Evolutionary conservation across 306 rosid species (phyloP), one percentile per base, ranked within the genome.

Genomic region (barrel medic (Medicago truncatula)): DNA sequence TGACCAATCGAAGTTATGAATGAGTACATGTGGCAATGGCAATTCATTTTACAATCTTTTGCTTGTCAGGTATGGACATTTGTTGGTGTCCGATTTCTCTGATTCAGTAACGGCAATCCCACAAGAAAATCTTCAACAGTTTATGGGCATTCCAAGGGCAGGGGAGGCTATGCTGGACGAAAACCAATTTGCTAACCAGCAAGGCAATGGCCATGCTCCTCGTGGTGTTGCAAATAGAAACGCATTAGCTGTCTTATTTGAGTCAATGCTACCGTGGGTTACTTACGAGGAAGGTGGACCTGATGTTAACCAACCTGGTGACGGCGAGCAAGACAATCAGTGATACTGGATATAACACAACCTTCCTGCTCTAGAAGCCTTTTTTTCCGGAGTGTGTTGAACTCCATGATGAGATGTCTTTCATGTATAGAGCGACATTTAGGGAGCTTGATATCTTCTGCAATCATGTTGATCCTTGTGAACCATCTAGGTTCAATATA

Each of bases 231-330:
- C 82, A 49, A 86, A 89, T 71, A 76, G 99, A 60, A 95, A 84
- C 83, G 87, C 97, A 59, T 70, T 92, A 63, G 93, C 96, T 8
- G 97, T 95, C 64, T 85, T 89, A 83, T 85, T 95, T 20, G 99
- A 92, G 84, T 95, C 99, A 1, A 73, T 95, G 93, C 89, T 95
- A 57, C 99, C 97, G 7, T 95, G 97, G 99, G 93, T 87, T 80
- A 88, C 88, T 64, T 95, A 92, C 31, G 93, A 81, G 44, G 97
- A 85, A 34, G 66, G 88, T 70, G 64, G 83, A 17, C 77, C 54
- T 72, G 87, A 85, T 67, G 84, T 72, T 77, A 38, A 86, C 80
- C 80, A 82, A 34, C 83, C 11, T 56, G 78, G 87, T 58, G 90
- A 68, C n/a, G 84, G 40, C 43, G 87, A 44, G 14, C 89, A 79